These are phyloP conservation scores for Hypoxylon rickii DNA, from an alignment of 495 filamentous ascomycete species.

Conservation along the genomic window DNA sequence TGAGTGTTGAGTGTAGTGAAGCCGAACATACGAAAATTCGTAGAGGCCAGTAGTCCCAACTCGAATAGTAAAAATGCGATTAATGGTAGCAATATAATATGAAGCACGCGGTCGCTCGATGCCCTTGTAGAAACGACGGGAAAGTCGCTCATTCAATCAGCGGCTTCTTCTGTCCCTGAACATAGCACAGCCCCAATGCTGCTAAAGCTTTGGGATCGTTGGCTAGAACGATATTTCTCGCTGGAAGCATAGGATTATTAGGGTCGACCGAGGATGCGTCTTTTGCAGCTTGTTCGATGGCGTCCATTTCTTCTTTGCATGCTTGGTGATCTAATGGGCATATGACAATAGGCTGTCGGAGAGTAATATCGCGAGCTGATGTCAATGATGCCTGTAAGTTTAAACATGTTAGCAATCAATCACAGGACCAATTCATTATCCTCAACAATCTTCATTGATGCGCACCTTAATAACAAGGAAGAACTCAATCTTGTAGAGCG, in stretches of 20 bases:
- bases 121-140: not conserved
- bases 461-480: conserved; percentile 90
- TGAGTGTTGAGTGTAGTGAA: too few species aligned
- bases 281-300: conserved; percentile 91
- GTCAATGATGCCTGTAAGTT: conserved; percentile 78
- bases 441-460: conserved; percentile 1
- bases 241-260: conserved; percentile 86
- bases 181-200: conserved; percentile 79
- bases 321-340: conserved; percentile 93
- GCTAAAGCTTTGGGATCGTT: conserved; percentile 76
- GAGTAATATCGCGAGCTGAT: conserved; percentile 84
- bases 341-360: conserved; percentile 93
- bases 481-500: conserved; percentile 97
- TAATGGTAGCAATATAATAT: too few species aligned
- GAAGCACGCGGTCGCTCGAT: too few species aligned
- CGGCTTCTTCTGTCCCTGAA: conserved; percentile 83
- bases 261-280: conserved; percentile 85
- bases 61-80: too few species aligned
- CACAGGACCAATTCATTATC: not conserved
- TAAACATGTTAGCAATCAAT: conserved; percentile 28
- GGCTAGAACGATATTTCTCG: conserved; percentile 77
- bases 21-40: too few species aligned
- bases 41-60: too few species aligned
- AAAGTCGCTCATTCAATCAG: conserved; percentile 74
- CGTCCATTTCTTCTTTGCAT: conserved; percentile 98